These are phyloP conservation scores for Nemania bipapillata DNA, from an alignment of 2,329 filamentous ascomycete genomes.

Conservation along the genomic window DNA sequence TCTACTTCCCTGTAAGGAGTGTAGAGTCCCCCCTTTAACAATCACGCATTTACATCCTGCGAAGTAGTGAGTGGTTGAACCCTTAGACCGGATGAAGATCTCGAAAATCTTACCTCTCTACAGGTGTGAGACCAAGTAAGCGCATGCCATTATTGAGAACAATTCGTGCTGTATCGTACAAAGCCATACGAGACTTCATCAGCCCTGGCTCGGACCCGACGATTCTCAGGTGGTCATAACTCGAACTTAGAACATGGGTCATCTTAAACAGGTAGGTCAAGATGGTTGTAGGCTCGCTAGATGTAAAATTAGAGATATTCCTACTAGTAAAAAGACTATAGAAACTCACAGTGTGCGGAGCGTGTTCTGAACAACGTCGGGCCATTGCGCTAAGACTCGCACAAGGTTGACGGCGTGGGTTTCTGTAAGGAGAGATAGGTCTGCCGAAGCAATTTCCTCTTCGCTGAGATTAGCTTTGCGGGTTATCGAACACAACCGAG, in stretches of 20 bases:
- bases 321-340: neutral
- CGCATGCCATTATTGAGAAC: slow-evolving; percentile 86
- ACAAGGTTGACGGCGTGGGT: slow-evolving; percentile 69
- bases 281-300: slow-evolving; percentile 72
- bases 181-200: slow-evolving; percentile 76
- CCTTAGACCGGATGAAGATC: neutral
- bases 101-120: slow-evolving; percentile 66
- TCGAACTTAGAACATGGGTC: slow-evolving; percentile 81
- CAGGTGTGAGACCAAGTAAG: slow-evolving; percentile 79
- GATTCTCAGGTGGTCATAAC: slow-evolving; percentile 83
- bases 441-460: slow-evolving; percentile 60
- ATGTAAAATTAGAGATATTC: slow-evolving; percentile 8
- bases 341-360: slow-evolving; percentile 72
- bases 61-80: slow-evolving; percentile 9
- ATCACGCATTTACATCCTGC: slow-evolving; percentile 37
- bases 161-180: slow-evolving; percentile 79
- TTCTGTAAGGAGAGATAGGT: slow-evolving; percentile 70
- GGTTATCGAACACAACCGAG: slow-evolving; percentile 65
- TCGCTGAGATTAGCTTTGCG: slow-evolving; percentile 49
- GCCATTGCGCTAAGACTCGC: slow-evolving; percentile 82
- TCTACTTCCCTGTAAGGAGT: neutral
- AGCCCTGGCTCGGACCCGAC: slow-evolving; percentile 80
- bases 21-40: neutral
- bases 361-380: slow-evolving; percentile 84
- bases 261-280: slow-evolving; percentile 72